Conservation (phyloP, 129 eudicot genomes). For the Tagetes erecta region DNA sequence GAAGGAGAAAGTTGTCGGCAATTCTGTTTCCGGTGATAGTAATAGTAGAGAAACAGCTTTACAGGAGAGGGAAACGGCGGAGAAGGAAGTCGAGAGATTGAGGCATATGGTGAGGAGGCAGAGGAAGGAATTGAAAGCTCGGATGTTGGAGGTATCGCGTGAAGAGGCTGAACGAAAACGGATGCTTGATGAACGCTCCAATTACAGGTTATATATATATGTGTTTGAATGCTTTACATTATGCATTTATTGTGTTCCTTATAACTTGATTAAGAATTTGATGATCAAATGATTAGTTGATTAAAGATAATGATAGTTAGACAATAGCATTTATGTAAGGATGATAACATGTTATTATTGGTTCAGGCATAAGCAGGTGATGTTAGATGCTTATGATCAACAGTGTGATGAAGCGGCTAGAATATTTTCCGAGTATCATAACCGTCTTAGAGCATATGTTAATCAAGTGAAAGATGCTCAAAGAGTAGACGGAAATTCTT, state of each 20-base stretch:
- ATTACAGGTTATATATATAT: conserved; percentile 59
- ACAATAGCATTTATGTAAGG: neutral
- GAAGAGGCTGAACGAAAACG: conserved; percentile 97
- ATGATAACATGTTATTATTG: conserved; percentile 15
- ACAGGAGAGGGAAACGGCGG: conserved; percentile 90
- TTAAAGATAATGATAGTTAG: neutral
- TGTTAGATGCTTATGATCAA: conserved; percentile 92
- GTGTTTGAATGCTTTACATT: conserved; percentile 1
- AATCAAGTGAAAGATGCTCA: conserved; percentile 87
- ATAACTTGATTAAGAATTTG: no score
- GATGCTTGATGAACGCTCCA: conserved; percentile 90
- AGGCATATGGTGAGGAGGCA: conserved; percentile 87
- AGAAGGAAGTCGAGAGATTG: conserved; percentile 96
- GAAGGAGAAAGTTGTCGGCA: conserved; percentile 45
- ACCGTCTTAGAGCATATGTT: conserved; percentile 68
- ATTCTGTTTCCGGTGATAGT: conserved; percentile 37
- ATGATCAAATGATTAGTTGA: neutral
- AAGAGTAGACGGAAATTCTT: conserved; percentile 45
- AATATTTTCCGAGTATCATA: conserved; percentile 92
- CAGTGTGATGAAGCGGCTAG: conserved; percentile 96
- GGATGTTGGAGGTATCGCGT: conserved; percentile 86
- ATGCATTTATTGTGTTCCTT: neutral
- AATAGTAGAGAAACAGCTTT: conserved; percentile 66
- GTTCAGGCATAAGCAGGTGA: conserved; percentile 95
- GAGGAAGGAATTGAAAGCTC: conserved; percentile 81